Evolutionary conservation across 257 asterid species (phyloP).

Genomic region (Nicotiana undulata): DNA sequence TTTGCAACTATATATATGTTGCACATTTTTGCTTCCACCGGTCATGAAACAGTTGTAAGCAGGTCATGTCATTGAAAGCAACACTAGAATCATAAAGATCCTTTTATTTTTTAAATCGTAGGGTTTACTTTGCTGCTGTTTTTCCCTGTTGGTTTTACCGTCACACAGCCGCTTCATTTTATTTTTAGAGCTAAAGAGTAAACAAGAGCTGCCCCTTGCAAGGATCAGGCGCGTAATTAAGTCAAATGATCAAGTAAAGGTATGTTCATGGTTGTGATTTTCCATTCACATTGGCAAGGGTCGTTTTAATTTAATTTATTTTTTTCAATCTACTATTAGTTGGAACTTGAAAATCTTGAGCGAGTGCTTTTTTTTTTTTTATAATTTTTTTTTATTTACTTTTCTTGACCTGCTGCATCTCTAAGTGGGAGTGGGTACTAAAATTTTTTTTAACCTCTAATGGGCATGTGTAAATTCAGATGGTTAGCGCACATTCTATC

Average conservation of each 20-base stretch:
- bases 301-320: background rate
- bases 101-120: background rate
- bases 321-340: background rate
- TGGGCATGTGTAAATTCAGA: conserved; percentile 13
- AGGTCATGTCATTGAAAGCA: background rate
- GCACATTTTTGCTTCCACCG: background rate
- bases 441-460: background rate
- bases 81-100: background rate
- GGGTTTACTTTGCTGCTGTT: background rate
- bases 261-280: background rate
- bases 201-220: conserved; percentile 25
- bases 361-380: background rate
- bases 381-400: too few relatives aligned
- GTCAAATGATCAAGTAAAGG: conserved; percentile 32
- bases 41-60: background rate
- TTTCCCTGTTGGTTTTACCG: background rate
- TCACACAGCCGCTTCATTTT: background rate
- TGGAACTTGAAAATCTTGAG: background rate
- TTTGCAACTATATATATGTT: background rate
- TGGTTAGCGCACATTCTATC: conserved; percentile 34
- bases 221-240: conserved; percentile 35
- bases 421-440: background rate
- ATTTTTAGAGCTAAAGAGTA: conserved; percentile 19
- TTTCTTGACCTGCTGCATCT: background rate
- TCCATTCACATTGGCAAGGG: background rate